Evolutionary conservation across 2,329 filamentous ascomycete species (phyloP), one percentile per base, ranked within the genome.

Genomic region (Neonectria sp.): DNA sequence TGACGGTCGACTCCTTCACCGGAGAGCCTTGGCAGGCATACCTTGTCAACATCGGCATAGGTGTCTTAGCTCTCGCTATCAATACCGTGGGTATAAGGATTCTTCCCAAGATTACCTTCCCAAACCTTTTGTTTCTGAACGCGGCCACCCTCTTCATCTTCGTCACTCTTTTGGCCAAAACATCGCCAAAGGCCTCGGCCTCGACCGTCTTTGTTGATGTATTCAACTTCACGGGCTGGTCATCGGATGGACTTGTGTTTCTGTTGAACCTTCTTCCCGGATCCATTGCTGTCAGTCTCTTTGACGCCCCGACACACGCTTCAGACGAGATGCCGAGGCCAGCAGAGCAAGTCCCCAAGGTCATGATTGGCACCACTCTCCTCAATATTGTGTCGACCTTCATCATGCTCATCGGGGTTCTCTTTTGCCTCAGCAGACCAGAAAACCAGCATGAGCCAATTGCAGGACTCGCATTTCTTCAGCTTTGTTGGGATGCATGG

Each of bases 181-280:
- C 57, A 46, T 9, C 6, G 6, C 60, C 45, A 8, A 49, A 27
- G 9, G n/a, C 17, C 57, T 52, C 46, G 59, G 25, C 35, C 3
- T 31, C 15, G 57, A 13, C 21, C 15, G 60, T 57, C 13, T 63
- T 63, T 9, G 7, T 51, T 3, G 45, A 63, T 12, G 21, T 56
- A 21, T 25, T 57, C 52, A 63, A 57, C 45, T 9, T 57, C 4
- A 63, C 60, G 4, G 60, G 55, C 4, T 65, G 37, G 46, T 43
- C 29, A 15, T 60, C 55, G 2, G 24, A 51, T 11, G 37, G 43
- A 1, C 11, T 65, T 15, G 56, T 43, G 8, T 52, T 65, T 12
- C n/a, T 65, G 2, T n/a, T 65, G 6, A 48, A 35, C 12, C 21
- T 65, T 7, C 27, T 55, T 12, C 57, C 48, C n/a, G 56, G 62